phyloP scores from a whole-genome alignment of 345 rosid genomes.

The Bruguiera sexangula region DNA sequence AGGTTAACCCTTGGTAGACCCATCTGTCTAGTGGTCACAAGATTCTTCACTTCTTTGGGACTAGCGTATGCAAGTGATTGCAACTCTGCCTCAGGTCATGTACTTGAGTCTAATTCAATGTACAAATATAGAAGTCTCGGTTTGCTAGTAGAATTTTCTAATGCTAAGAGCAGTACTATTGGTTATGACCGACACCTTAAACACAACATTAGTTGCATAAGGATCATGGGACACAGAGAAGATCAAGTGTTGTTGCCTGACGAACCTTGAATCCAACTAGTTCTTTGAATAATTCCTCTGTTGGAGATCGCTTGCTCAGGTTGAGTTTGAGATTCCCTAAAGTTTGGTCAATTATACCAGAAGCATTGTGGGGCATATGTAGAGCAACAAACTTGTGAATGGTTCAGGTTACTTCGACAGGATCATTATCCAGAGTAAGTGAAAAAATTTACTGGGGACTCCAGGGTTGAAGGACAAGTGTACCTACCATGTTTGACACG shows the following conservation, averaged over 20 bases:
- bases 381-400: slow-evolving; percentile 17
- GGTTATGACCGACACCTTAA: slow-evolving; percentile 5
- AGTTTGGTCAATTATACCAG: slow-evolving; percentile 27
- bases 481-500: slow-evolving; percentile 11
- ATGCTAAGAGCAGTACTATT: slow-evolving; percentile 4
- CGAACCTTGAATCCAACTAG: slow-evolving; percentile 15
- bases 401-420: slow-evolving; percentile 19
- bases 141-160: slow-evolving; percentile 22
- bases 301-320: slow-evolving; percentile 31
- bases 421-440: slow-evolving; percentile 9
- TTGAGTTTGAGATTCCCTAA: slow-evolving; percentile 37
- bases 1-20: slow-evolving; percentile 9
- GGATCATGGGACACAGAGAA: slow-evolving; percentile 33
- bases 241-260: slow-evolving; percentile 26
- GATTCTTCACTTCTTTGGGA: background rate
- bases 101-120: slow-evolving; percentile 23
- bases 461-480: slow-evolving; percentile 32
- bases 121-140: slow-evolving; percentile 19
- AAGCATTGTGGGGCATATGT: slow-evolving; percentile 20
- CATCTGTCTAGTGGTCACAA: slow-evolving; percentile 18
- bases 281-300: slow-evolving; percentile 7
- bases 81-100: slow-evolving; percentile 26
- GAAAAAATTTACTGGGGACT: background rate
- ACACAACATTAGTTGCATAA: slow-evolving; percentile 27
- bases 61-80: slow-evolving; percentile 24